A percentile compares a stretch with the other conserved stretches of the same genome.
These are phyloP conservation scores for Aspergillus diversus DNA, from an alignment of 495 filamentous ascomycete species.

Conservation along the genomic window DNA sequence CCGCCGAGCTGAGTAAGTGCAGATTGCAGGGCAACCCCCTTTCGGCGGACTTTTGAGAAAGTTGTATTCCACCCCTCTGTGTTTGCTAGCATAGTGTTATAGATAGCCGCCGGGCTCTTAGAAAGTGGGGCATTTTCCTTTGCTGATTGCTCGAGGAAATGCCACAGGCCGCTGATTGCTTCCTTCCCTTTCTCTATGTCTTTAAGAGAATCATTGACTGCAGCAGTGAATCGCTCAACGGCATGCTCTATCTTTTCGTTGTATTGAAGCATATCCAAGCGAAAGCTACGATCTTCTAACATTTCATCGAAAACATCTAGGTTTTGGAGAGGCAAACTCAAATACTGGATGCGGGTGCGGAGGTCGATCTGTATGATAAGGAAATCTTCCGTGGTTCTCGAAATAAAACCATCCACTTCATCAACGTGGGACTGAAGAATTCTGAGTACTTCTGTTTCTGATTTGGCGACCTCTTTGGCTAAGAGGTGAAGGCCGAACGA, in stretches of 20 bases:
- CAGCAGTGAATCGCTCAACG: conserved; percentile 70
- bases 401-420: conserved; percentile 89
- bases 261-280: conserved; percentile 77
- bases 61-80: conserved; percentile 83
- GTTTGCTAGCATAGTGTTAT: conserved; percentile 80
- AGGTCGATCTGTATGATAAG: conserved; percentile 78
- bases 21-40: conserved; percentile 61
- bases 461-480: conserved; percentile 83
- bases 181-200: conserved; percentile 79
- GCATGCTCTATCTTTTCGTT: conserved; percentile 93
- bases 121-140: conserved; percentile 54
- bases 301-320: conserved; percentile 84
- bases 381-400: conserved; percentile 83
- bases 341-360: conserved; percentile 69
- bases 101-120: conserved; percentile 62
- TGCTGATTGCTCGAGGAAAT: conserved; percentile 68
- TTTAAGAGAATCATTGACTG: conserved; percentile 73
- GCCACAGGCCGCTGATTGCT: conserved; percentile 74
- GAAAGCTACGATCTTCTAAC: conserved; percentile 81
- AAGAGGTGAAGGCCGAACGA: conserved; percentile 91
- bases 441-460: conserved; percentile 79
- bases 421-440: conserved; percentile 93
- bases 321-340: conserved; percentile 84
- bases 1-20: conserved; percentile 64
- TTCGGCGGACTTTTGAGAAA: conserved; percentile 69